Conservation (phyloP, 1,284 basidiomycete species). For the Papiliotrema nemorosa region DNA sequence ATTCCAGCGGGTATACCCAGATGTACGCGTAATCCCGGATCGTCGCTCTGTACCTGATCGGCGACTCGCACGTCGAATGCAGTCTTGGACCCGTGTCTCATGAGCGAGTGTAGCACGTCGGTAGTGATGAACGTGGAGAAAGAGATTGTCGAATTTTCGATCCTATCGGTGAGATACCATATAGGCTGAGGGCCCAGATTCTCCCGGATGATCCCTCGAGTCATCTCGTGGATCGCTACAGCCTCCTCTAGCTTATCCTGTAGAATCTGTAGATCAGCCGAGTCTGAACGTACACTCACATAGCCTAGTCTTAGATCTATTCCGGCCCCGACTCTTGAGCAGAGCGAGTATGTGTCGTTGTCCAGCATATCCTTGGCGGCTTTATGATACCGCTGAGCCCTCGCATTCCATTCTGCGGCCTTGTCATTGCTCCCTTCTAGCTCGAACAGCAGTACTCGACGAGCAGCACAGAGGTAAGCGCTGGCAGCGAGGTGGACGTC, state of each 20-base stretch:
- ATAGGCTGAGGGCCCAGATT: neutral
- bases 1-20: neutral
- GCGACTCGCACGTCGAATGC: neutral
- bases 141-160: neutral
- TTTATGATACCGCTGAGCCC: neutral
- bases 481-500: neutral
- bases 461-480: neutral
- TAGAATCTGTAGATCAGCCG: neutral
- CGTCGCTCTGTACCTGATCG: neutral
- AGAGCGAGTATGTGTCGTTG: neutral
- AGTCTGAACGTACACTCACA: neutral
- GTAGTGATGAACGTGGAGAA: neutral
- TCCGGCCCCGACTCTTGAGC: neutral
- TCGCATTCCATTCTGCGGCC: neutral
- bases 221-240: neutral
- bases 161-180: neutral
- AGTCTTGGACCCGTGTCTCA: neutral
- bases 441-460: neutral
- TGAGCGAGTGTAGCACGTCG: slow-evolving; percentile 1
- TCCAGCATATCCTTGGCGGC: neutral
- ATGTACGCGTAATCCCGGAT: neutral
- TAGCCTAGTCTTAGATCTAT: neutral
- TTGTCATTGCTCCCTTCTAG: neutral
- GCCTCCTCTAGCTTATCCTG: neutral
- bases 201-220: neutral